These are phyloP conservation scores for Hanseniaspora mollemarum DNA, from an alignment of 805 yeast genomes.

Conservation along the genomic window DNA sequence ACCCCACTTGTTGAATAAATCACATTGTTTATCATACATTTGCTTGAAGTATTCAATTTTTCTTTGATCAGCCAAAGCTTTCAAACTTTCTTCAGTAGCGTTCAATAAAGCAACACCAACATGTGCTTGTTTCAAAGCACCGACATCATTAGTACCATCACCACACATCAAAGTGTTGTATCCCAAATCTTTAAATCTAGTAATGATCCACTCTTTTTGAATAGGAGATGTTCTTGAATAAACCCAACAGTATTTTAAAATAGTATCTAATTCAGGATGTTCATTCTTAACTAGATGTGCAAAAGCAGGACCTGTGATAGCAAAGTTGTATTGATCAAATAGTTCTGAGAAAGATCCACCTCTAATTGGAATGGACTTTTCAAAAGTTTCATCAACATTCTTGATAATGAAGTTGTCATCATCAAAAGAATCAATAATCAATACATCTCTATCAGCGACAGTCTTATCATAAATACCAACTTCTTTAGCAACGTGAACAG, in stretches of 20 bases:
- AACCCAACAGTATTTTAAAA: constrained; percentile 87
- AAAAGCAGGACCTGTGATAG: constrained; percentile 88
- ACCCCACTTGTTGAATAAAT: constrained; percentile 67
- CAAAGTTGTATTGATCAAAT: constrained; percentile 65
- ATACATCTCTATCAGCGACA: constrained; percentile 43
- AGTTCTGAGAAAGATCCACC: constrained; percentile 37
- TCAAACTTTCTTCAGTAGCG: constrained; percentile 90
- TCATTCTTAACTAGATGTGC: constrained; percentile 39
- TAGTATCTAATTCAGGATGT: constrained; percentile 56
- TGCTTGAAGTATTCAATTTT: constrained; percentile 50
- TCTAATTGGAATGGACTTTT: constrained; percentile 54
- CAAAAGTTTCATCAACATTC: constrained; percentile 62
- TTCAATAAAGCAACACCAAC: constrained; percentile 95
- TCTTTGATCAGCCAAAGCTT: constrained; percentile 73
- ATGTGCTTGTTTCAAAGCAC: constrained; percentile 97
- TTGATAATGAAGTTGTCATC: constrained; percentile 47
- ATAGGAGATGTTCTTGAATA: constrained; percentile 95
- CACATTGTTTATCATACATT: constrained; percentile 76
- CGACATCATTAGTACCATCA: constrained; percentile 99
- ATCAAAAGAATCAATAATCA: constrained; percentile 67
- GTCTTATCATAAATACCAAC: constrained; percentile 61
- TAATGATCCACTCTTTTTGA: constrained; percentile 85
- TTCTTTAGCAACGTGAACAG: constrained; percentile 92
- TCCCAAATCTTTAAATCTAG: constrained; percentile 72
- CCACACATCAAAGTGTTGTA: constrained; percentile 97